phyloP scores from a whole-genome alignment of 345 rosid genomes.

The Kandelia obovata region DNA sequence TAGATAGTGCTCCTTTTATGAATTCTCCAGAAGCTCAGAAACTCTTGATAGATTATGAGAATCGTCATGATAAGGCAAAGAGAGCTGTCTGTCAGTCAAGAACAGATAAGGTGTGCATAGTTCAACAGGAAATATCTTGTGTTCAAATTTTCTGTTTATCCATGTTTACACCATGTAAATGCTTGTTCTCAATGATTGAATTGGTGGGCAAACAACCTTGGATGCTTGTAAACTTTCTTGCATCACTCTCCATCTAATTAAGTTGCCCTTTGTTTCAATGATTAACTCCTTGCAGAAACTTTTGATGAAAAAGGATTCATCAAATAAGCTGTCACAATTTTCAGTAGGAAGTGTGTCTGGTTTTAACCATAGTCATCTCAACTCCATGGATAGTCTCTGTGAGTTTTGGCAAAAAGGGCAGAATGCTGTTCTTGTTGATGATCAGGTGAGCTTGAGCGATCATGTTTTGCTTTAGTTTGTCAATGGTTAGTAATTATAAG shows the following conservation, averaged over 20 bases:
- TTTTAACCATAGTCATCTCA: conserved; percentile 16
- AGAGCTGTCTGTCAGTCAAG: not conserved
- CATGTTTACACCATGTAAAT: not conserved
- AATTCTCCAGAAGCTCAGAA: conserved; percentile 29
- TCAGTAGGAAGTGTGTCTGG: conserved; percentile 21
- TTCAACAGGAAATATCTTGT: not conserved
- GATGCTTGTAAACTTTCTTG: too few species aligned
- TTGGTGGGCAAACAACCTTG: too few species aligned
- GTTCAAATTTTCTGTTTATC: not conserved
- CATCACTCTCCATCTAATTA: not conserved
- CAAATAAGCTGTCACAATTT: conserved; percentile 21
- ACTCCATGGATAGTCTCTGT: conserved; percentile 27
- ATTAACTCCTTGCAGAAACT: conserved; percentile 27
- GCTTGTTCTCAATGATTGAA: too few species aligned
- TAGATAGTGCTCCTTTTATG: conserved; percentile 37
- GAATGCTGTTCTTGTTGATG: conserved; percentile 44
- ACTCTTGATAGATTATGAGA: conserved; percentile 43
- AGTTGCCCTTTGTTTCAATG: not conserved
- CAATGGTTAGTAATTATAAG: not conserved
- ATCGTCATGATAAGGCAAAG: conserved; percentile 30
- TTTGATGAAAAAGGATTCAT: conserved; percentile 9
- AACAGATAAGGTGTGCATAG: conserved; percentile 29
- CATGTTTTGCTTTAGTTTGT: conserved; percentile 2
- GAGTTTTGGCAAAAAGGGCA: conserved; percentile 29
- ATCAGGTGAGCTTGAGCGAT: conserved; percentile 30